Base-by-base conservation (phyloP, 2,329 filamentous ascomycete species). In the Monosporascus sp. region DNA sequence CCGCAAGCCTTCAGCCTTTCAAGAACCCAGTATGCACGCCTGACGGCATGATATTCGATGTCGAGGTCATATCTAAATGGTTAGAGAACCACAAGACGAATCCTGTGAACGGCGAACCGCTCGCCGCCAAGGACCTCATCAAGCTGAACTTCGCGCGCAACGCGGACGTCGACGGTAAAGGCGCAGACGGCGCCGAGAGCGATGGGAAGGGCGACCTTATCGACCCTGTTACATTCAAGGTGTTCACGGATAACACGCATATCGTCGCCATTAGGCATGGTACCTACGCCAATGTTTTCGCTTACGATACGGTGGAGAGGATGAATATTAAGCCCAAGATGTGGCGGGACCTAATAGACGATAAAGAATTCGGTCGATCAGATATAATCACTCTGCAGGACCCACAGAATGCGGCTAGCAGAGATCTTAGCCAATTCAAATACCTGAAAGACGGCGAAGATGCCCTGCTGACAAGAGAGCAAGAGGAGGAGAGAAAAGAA, bases 301-400 rank as follows among this genome's bases (percentile, higher is more conserved):
- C 92, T 1, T 97, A 88, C 83, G 95, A 99, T 65, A 99, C 95
- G 1, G 84, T 99, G 38, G 90, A 97, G 72, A 82, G 89, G 63
- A 83, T 99, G 75, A 99, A 99, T 70, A 87, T 99, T 72, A 97
- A 97, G 76, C 81, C 91, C 49, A 97, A 97, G 80, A 88, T 95
- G 75, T 99, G 94, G 94, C 82, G 79, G 60, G 94, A 99, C 72
- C 74, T 99, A 44, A 81, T 97, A 8, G 90, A 88, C 64, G 93
- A 99, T 62, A 80, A 85, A 57, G 88, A 91, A 55, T 99, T 99
- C 65, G 83, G 83, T 31, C 83, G 94, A 57, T 89, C 89, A 63
- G 94, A 99, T 70, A 93, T 99, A 56, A 96, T 99, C 65, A 97
- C 91, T 0, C 76, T 99, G 9, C 95, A 99, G 68, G 94, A 99